phyloP scores from a whole-genome alignment of 1,284 basidiomycete species.

The Agaricales sp. region DNA sequence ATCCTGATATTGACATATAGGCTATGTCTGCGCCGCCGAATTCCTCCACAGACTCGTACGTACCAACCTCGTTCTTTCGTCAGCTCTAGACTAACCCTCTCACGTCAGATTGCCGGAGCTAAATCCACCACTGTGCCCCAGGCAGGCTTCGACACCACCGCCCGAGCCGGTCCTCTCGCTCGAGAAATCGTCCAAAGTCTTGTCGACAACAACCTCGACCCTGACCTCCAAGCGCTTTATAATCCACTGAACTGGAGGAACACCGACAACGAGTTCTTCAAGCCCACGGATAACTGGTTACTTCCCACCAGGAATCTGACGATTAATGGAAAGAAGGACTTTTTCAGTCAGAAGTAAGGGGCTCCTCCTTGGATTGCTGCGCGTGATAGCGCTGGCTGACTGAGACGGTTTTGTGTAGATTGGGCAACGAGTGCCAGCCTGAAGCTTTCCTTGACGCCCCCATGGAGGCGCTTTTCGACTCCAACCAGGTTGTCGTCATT shows the following conservation, averaged over 20 bases:
- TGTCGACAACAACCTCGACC: conserved; percentile 34
- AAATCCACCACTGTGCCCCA: conserved; percentile 42
- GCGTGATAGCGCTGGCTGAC: conserved; percentile 1
- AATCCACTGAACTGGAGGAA: conserved; percentile 42
- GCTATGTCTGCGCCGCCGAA: conserved; percentile 51
- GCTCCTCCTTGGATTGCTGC: conserved; percentile 2
- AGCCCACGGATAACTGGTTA: conserved; percentile 35
- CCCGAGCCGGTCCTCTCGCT: conserved; percentile 40
- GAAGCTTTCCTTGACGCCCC: conserved; percentile 25
- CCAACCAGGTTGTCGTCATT: conserved; percentile 42
- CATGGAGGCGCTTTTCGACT: conserved; percentile 40
- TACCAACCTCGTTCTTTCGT: conserved; percentile 3
- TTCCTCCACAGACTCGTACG: conserved; percentile 54
- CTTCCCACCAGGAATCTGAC: conserved; percentile 24
- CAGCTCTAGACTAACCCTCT: background rate
- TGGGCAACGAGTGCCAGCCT: conserved; percentile 50
- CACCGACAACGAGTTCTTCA: conserved; percentile 35
- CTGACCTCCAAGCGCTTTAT: conserved; percentile 32
- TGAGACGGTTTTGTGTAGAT: conserved; percentile 22
- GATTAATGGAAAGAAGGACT: conserved; percentile 37
- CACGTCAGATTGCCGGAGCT: conserved; percentile 39
- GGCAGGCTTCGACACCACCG: conserved; percentile 43
- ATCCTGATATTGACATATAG: conserved; percentile 13
- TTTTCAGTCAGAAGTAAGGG: conserved; percentile 36
- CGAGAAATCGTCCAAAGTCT: conserved; percentile 34